Percentiles rank a stretch among this genome's conserved stretches.
Conservation (phyloP, 192 early-diverging fungal genomes). For the Dissophora globulifera region DNA sequence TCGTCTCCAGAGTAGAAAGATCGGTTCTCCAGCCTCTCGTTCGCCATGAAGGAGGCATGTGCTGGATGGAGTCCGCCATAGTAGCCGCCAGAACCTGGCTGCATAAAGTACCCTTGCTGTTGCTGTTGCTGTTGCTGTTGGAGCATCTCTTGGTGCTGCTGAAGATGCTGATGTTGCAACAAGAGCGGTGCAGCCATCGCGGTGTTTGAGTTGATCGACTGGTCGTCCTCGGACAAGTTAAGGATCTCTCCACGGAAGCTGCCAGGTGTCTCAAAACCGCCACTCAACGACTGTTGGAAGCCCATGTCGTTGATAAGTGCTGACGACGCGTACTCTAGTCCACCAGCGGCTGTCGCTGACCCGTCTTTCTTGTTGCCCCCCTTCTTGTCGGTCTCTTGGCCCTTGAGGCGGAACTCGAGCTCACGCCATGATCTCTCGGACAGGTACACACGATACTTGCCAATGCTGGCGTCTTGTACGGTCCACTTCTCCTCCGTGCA, state of each 20-base stretch:
- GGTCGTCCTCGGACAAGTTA: slow-evolving; percentile 47
- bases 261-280: slow-evolving; percentile 25
- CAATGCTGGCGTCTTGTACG: slow-evolving; percentile 35
- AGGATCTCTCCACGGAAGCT: slow-evolving; percentile 48
- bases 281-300: slow-evolving; percentile 46
- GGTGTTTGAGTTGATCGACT: slow-evolving; percentile 49
- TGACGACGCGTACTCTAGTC: slow-evolving; percentile 52
- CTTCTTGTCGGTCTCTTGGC: slow-evolving; percentile 72
- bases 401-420: slow-evolving; percentile 85
- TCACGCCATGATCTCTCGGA: slow-evolving; percentile 83
- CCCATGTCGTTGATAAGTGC: slow-evolving; percentile 34
- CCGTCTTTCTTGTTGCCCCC: slow-evolving; percentile 55
- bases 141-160: slow-evolving; percentile 49
- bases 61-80: slow-evolving; percentile 35
- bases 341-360: slow-evolving; percentile 2
- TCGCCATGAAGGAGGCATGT: slow-evolving; percentile 37
- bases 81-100: slow-evolving; percentile 26
- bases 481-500: slow-evolving; percentile 19
- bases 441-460: slow-evolving; percentile 70
- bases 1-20: slow-evolving; percentile 62
- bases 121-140: slow-evolving; percentile 48
- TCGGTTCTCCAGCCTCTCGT: slow-evolving; percentile 51
- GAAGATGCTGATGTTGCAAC: slow-evolving; percentile 45
- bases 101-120: slow-evolving; percentile 35
- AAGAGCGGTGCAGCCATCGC: slow-evolving; percentile 44